Evolutionary conservation across 352 stramenopile species (phyloP).

Genomic region (Elongisporangium prolatum): DNA sequence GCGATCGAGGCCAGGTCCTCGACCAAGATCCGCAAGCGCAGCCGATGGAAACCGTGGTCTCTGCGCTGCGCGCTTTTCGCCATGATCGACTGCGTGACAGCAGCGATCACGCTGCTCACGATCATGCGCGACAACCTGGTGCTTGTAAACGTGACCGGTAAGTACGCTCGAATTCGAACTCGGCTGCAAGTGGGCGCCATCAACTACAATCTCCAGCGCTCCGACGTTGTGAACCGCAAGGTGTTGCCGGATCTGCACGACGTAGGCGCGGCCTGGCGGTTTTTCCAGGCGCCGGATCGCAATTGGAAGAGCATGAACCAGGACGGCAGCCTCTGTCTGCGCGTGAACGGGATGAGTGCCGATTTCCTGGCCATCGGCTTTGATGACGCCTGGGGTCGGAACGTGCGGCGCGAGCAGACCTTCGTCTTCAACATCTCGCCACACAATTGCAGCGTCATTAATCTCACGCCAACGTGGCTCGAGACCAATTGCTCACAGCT

Average conservation of each 20-base stretch:
- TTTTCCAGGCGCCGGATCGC: constrained; percentile 28
- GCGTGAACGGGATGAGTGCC: constrained; percentile 39
- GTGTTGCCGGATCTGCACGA: background rate
- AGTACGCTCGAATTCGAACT: background rate
- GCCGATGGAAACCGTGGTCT: background rate
- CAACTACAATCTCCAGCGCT: background rate
- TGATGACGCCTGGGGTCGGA: constrained; percentile 41
- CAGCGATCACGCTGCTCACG: background rate
- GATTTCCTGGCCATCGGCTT: constrained; percentile 13
- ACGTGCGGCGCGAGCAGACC: constrained; percentile 25
- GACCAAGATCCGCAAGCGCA: background rate
- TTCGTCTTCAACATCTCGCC: constrained; percentile 46
- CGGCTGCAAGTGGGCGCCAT: background rate
- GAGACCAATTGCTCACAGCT: constrained; percentile 3
- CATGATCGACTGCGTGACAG: background rate
- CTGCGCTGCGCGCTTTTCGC: background rate
- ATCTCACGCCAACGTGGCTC: constrained; percentile 32
- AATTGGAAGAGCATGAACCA: constrained; percentile 25
- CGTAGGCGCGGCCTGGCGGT: constrained; percentile 6
- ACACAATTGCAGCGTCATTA: constrained; percentile 33
- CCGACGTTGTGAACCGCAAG: background rate
- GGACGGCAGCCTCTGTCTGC: constrained; percentile 36
- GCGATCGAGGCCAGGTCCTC: background rate
- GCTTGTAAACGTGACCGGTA: background rate
- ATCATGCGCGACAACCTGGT: background rate